A percentile compares a stretch with the other conserved stretches of the same genome.
phyloP scores from a whole-genome alignment of 257 asterid species.

The Gynochthodes officinalis region DNA sequence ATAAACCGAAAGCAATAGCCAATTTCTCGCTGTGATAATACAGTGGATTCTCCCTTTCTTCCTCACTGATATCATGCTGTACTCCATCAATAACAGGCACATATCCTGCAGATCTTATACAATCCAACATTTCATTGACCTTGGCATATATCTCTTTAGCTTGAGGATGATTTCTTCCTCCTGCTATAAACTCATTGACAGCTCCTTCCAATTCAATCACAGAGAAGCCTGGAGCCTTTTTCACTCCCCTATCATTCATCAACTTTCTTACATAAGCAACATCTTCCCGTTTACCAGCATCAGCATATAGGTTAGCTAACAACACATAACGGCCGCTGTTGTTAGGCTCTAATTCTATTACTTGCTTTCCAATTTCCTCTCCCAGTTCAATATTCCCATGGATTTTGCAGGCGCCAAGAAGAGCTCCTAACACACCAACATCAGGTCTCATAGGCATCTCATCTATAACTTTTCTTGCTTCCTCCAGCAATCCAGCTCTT shows the following conservation, averaged over 20 bases:
- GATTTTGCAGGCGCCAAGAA: slow-evolving; percentile 82
- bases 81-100: slow-evolving; percentile 48
- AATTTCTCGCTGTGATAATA: slow-evolving; percentile 73
- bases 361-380: slow-evolving; percentile 59
- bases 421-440: slow-evolving; percentile 76
- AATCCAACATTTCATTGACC: slow-evolving; percentile 56
- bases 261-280: slow-evolving; percentile 65
- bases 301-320: slow-evolving; percentile 71
- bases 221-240: slow-evolving; percentile 66
- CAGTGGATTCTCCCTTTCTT: slow-evolving; percentile 66
- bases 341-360: slow-evolving; percentile 65
- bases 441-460: slow-evolving; percentile 74
- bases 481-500: slow-evolving; percentile 72
- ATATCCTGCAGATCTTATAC: slow-evolving; percentile 49
- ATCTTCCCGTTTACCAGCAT: slow-evolving; percentile 70
- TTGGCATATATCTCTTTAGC: slow-evolving; percentile 59
- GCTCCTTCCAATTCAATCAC: slow-evolving; percentile 55
- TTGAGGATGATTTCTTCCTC: slow-evolving; percentile 65
- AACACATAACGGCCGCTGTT: slow-evolving; percentile 80
- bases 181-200: slow-evolving; percentile 64
- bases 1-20: slow-evolving; percentile 75
- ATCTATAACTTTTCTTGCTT: slow-evolving; percentile 48
- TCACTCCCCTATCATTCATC: slow-evolving; percentile 85
- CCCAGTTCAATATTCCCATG: slow-evolving; percentile 63
- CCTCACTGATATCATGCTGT: slow-evolving; percentile 41